phyloP scores from a whole-genome alignment of 2,329 filamentous ascomycete genomes.

The Hysterium pulicare region DNA sequence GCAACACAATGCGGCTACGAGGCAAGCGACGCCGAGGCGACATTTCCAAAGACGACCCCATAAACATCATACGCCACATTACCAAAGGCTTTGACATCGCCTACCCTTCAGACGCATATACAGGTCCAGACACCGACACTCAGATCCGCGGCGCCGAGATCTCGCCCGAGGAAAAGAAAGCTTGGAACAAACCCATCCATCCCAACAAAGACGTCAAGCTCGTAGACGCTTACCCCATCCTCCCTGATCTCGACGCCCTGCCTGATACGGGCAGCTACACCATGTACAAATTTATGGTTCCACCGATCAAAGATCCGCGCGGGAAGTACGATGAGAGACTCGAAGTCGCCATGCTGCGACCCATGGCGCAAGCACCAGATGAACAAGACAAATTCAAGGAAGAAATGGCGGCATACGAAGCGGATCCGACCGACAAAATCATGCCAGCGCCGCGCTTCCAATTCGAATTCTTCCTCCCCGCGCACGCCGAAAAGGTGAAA shows the following conservation, averaged over 20 bases:
- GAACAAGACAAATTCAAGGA: constrained; percentile 50
- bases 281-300: constrained; percentile 59
- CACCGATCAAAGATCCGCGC: constrained; percentile 50
- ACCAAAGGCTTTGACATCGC: constrained; percentile 64
- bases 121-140: constrained; percentile 60
- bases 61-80: constrained; percentile 59
- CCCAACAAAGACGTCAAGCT: constrained; percentile 57
- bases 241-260: constrained; percentile 60
- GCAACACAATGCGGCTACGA: constrained; percentile 38
- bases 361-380: constrained; percentile 51
- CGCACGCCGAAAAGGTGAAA: constrained; percentile 44
- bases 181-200: constrained; percentile 59
- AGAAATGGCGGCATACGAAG: constrained; percentile 39
- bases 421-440: constrained; percentile 49
- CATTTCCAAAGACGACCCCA: constrained; percentile 54
- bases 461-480: constrained; percentile 59
- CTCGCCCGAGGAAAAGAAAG: constrained; percentile 53
- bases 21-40: constrained; percentile 35
- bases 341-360: constrained; percentile 57
- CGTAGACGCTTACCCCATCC: constrained; percentile 57
- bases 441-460: constrained; percentile 55
- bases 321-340: constrained; percentile 56
- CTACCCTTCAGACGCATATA: constrained; percentile 62
- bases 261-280: constrained; percentile 58
- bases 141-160: constrained; percentile 53